phyloP scores from a whole-genome alignment of 2,329 filamentous ascomycete species.

The Purpureocillium lavendulum region DNA sequence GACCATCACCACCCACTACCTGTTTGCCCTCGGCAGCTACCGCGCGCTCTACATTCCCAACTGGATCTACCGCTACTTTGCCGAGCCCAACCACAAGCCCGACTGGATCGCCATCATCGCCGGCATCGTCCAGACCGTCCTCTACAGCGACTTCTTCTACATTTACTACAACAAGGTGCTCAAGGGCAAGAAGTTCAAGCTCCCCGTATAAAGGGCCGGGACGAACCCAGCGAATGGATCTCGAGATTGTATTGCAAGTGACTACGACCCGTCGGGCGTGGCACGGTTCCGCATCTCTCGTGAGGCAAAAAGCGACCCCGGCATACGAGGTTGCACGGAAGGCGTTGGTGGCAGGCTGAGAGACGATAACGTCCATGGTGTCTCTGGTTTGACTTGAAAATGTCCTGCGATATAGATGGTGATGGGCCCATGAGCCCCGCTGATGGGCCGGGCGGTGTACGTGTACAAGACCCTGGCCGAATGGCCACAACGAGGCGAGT shows the following conservation, averaged over 20 bases:
- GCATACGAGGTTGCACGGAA: too few relatives aligned
- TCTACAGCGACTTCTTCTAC: conserved; percentile 99
- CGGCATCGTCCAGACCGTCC: conserved; percentile 82
- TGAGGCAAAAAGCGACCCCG: too few relatives aligned
- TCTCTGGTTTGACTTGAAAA: too few relatives aligned
- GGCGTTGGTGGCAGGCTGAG: too few relatives aligned
- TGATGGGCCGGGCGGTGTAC: too few relatives aligned
- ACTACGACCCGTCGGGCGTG: too few relatives aligned
- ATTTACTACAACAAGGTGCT: conserved; percentile 97
- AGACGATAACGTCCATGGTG: too few relatives aligned
- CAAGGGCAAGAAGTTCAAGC: conserved; percentile 82
- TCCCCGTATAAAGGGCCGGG: conserved; percentile 55
- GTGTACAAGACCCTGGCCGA: too few relatives aligned
- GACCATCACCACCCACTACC: conserved; percentile 98
- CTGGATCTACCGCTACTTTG: conserved; percentile 88
- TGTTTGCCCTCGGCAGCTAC: conserved; percentile 88
- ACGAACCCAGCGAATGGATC: neutral
- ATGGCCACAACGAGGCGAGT: neutral
- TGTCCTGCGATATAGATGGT: too few relatives aligned
- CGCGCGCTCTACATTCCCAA: conserved; percentile 95
- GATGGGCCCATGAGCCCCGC: too few relatives aligned
- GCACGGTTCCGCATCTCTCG: too few relatives aligned
- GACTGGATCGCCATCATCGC: conserved; percentile 86
- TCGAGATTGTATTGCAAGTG: too few relatives aligned
- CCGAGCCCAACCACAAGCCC: conserved; percentile 61